Base-by-base conservation (phyloP, 768 basidiomycete genomes). In the Boletus pseudo-olivaceus region DNA sequence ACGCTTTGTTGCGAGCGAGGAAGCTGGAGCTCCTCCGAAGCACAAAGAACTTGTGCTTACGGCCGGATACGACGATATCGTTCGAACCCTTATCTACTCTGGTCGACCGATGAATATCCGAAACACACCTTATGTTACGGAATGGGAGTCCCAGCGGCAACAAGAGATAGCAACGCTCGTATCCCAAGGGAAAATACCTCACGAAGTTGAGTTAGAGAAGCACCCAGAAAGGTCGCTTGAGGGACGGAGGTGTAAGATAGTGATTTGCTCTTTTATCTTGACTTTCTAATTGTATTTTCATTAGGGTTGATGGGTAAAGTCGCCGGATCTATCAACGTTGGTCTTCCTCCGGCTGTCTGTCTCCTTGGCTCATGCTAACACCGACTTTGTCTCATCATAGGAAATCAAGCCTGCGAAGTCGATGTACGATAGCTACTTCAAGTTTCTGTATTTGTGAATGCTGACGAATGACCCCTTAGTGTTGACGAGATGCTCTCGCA, bases 351-450 rank as follows among this genome's bases (percentile, higher is more conserved):
- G 19, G 29, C 43, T 30, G 19, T 55, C 40, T n/a, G 10, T 40
- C 26, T 33, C 32, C 33, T 17, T 38, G 4, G 20, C 11, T 29
- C 47, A 32, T 51, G 33, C 55, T 61, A 26, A 60, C 44, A 30
- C 20, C 10, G 11, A 38, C 19, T 46, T 46, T 39, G 44, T 59
- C 30, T 15, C 14, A 23, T 37, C 45, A 9, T 49, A 84, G 82
- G 88, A 92, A 41, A 82, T 95, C 66, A 87, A 90, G 66, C 85
- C 91, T 1, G 93, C 93, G 5, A 88, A 86, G 68, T 81, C 82
- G 54, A 95, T 95, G 88, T 89, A 61, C 68, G 84, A 23, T n/a
- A 23, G 38, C 19, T 33, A 19, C 20, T 39, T 48, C 51, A 27
- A 42, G 29, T 23, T 43, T 33, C 10, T 42, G 8, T 61, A 46